A percentile compares a stretch with the other conserved stretches of the same genome.
Conservation (phyloP, 2,329 filamentous ascomycete genomes). For the Tympanopsis confertula region DNA sequence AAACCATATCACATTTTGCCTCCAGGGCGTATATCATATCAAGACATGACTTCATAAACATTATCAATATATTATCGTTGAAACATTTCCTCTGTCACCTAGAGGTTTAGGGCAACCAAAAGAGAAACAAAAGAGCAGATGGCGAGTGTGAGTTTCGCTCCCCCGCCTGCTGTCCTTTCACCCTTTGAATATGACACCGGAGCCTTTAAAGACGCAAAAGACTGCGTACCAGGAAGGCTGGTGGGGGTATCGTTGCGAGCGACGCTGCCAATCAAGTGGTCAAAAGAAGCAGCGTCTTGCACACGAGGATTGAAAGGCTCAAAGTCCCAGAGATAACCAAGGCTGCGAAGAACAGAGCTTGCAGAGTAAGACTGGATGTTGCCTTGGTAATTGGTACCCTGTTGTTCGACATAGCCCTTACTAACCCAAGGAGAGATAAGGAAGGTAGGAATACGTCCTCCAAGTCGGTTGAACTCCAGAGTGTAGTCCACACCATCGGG, state of each 20-base stretch:
- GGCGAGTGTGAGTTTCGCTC: no score
- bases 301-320: constrained; percentile 22
- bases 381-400: constrained; percentile 18
- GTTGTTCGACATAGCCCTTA: constrained; percentile 21
- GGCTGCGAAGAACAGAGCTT: constrained; percentile 27
- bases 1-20: no score
- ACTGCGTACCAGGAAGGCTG: not conserved
- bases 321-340: constrained; percentile 28
- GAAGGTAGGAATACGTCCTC: constrained; percentile 22
- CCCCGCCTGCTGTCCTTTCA: no score
- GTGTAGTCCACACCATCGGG: constrained; percentile 17
- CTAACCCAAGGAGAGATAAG: constrained; percentile 25
- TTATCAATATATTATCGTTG: no score
- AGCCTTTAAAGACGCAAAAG: no score
- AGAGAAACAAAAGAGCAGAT: no score
- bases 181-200: no score
- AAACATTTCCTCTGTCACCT: no score
- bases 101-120: no score
- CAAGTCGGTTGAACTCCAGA: constrained; percentile 22
- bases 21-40: no score
- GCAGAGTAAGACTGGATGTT: constrained; percentile 25
- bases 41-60: no score
- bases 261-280: constrained; percentile 4
- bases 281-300: constrained; percentile 22
- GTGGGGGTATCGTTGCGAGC: not conserved